phyloP scores from a whole-genome alignment of 2,329 filamentous ascomycete genomes.

The Elsinoe arachidis region DNA sequence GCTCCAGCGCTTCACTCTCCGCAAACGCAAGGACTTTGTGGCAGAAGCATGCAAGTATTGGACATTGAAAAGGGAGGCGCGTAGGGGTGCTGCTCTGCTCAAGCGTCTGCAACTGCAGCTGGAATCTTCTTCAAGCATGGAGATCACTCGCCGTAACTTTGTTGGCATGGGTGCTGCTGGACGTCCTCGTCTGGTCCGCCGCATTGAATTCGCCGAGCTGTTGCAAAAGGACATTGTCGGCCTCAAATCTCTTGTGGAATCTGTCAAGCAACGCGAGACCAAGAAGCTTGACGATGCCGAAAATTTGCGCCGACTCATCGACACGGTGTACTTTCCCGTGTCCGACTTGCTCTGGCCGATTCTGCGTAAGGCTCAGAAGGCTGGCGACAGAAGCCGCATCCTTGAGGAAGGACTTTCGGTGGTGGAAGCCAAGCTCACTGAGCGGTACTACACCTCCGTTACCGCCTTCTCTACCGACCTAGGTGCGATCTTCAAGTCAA shows the following conservation, averaged over 20 bases:
- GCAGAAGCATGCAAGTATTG: conserved; percentile 94
- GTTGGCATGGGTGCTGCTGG: conserved; percentile 87
- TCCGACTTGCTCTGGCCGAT: conserved; percentile 67
- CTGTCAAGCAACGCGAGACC: conserved; percentile 66
- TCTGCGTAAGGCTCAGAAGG: conserved; percentile 68
- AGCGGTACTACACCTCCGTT: conserved; percentile 52
- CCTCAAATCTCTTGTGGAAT: conserved; percentile 60
- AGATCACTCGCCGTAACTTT: conserved; percentile 90
- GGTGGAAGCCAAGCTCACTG: conserved; percentile 45
- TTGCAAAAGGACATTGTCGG: conserved; percentile 69
- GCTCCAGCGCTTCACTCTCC: conserved; percentile 70
- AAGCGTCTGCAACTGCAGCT: conserved; percentile 91
- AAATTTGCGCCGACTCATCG: conserved; percentile 69
- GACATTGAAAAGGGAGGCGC: conserved; percentile 91
- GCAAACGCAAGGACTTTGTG: conserved; percentile 85
- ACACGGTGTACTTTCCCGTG: conserved; percentile 87
- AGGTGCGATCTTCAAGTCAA: conserved; percentile 46
- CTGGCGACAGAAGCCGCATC: conserved; percentile 48
- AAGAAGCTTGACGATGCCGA: conserved; percentile 69
- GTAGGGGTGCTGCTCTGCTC: conserved; percentile 80
- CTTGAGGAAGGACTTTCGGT: conserved; percentile 47
- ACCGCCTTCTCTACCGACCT: conserved; percentile 52
- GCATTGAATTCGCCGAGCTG: conserved; percentile 78
- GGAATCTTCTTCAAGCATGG: conserved; percentile 95
- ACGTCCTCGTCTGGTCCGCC: conserved; percentile 63